A percentile compares a stretch with the other conserved stretches of the same genome.
Evolutionary conservation across 768 basidiomycete species (phyloP).

Genomic region (Royoungia palumana): DNA sequence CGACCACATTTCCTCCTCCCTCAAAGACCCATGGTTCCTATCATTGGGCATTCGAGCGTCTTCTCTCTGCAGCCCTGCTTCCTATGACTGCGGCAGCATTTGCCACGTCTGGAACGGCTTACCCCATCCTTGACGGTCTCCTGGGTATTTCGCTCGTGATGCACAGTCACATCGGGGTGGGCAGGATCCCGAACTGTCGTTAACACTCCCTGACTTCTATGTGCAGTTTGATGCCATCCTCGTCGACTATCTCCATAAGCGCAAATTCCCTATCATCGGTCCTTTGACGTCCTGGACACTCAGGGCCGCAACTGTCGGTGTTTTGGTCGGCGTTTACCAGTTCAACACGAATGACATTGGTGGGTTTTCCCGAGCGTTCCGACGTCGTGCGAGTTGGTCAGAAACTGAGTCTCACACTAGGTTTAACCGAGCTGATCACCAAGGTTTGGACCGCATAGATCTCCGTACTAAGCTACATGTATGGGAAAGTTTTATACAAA

Average conservation of each 20-base stretch:
- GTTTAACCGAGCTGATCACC: slow-evolving; percentile 80
- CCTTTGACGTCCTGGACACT: slow-evolving; percentile 70
- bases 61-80: slow-evolving; percentile 82
- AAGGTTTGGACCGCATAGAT: slow-evolving; percentile 79
- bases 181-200: slow-evolving; percentile 14
- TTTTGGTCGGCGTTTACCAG: slow-evolving; percentile 89
- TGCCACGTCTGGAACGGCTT: slow-evolving; percentile 66
- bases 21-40: slow-evolving; percentile 84
- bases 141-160: slow-evolving; percentile 85
- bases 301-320: slow-evolving; percentile 71
- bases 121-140: slow-evolving; percentile 88
- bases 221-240: slow-evolving; percentile 69
- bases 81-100: slow-evolving; percentile 88
- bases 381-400: not conserved
- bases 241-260: slow-evolving; percentile 88
- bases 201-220: not conserved
- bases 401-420: slow-evolving; percentile 37
- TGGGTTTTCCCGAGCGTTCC: slow-evolving; percentile 39
- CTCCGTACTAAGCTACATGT: not conserved
- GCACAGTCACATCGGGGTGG: slow-evolving; percentile 93
- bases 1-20: slow-evolving; percentile 82
- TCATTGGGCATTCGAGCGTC: slow-evolving; percentile 91
- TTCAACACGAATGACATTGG: slow-evolving; percentile 99
- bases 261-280: slow-evolving; percentile 89
- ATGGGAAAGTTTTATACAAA: not conserved